Evolutionary conservation across 2,329 filamentous ascomycete genomes (phyloP).

Genomic region (Aspergillus amoenus): DNA sequence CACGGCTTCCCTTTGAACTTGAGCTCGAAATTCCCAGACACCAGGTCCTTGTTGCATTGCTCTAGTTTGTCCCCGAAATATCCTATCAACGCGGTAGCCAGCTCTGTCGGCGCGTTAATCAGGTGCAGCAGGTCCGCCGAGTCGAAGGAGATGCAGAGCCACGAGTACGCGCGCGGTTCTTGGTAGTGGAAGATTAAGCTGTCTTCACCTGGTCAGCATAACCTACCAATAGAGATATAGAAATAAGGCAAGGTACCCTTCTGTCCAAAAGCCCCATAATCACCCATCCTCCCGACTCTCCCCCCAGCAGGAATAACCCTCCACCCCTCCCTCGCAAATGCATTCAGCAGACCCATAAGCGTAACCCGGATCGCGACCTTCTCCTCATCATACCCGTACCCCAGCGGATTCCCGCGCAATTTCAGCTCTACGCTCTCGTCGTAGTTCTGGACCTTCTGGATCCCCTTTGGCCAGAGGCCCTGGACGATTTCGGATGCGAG

Average conservation of each 20-base stretch:
- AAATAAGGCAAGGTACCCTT: neutral
- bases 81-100: neutral
- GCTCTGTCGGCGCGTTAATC: conserved; percentile 5
- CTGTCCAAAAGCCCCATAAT: neutral
- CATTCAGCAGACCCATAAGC: neutral
- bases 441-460: conserved; percentile 1
- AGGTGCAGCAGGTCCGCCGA: conserved; percentile 3
- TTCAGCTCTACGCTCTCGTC: conserved; percentile 8
- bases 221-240: too few relatives aligned
- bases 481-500: conserved; percentile 4
- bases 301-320: neutral
- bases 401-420: conserved; percentile 7
- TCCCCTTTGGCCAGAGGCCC: conserved; percentile 4
- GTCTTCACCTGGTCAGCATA: neutral
- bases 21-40: conserved; percentile 7
- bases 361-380: conserved; percentile 3
- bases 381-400: neutral
- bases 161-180: neutral
- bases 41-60: conserved; percentile 8
- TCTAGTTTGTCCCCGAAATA: conserved; percentile 1
- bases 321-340: conserved; percentile 10
- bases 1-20: conserved; percentile 4
- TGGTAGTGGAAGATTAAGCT: conserved; percentile 3
- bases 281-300: neutral
- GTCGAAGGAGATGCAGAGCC: conserved; percentile 11